These are phyloP conservation scores for Carex littledalei DNA, from an alignment of 176 grass and related monocot genomes.

Conservation along the genomic window DNA sequence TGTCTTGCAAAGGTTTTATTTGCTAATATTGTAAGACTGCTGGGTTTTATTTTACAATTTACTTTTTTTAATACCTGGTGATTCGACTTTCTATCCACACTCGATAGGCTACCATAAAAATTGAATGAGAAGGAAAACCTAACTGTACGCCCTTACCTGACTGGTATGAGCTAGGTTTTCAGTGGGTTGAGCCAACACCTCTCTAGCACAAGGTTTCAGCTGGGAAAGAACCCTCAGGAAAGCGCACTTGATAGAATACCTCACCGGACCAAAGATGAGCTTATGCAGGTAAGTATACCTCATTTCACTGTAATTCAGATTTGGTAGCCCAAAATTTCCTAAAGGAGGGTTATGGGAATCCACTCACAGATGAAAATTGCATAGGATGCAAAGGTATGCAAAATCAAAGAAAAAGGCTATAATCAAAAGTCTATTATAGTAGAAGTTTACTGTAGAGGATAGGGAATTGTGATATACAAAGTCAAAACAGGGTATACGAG, in stretches of 20 bases:
- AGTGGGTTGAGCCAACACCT: conserved; percentile 81
- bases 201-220: conserved; percentile 79
- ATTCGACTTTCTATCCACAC: background rate
- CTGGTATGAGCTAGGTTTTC: conserved; percentile 98
- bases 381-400: background rate
- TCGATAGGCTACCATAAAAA: conserved; percentile 39
- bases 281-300: conserved; percentile 77
- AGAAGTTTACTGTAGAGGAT: background rate
- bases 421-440: background rate
- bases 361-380: background rate
- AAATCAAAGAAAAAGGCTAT: background rate
- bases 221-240: conserved; percentile 94
- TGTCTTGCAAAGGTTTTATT: background rate
- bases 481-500: background rate
- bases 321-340: background rate
- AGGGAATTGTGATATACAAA: conserved; percentile 5
- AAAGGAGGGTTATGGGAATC: background rate
- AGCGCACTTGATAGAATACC: conserved; percentile 69
- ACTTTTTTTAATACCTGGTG: background rate
- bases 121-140: conserved; percentile 86
- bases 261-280: conserved; percentile 62
- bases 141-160: conserved; percentile 51
- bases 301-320: conserved; percentile 11
- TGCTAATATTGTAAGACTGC: background rate
- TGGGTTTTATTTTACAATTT: background rate